Conservation (phyloP, 306 rosid genomes). For the Hippophae rhamnoides region DNA sequence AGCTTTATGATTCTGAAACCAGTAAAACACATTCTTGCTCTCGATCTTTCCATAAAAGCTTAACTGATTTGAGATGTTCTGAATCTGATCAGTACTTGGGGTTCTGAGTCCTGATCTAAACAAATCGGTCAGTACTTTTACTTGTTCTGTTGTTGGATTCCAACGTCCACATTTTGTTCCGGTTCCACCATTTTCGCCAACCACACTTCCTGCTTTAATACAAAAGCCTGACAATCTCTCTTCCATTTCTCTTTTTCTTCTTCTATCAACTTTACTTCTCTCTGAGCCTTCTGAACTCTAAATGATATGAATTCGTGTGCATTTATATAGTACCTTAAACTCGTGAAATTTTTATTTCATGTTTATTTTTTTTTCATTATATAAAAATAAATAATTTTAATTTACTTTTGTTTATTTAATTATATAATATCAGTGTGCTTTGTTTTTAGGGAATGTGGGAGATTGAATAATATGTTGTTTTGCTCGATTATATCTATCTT, state of each 20-base stretch:
- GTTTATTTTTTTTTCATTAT: not conserved
- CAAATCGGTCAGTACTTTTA: constrained; percentile 68
- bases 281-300: constrained; percentile 28
- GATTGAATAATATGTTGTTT: constrained; percentile 35
- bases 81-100: constrained; percentile 95
- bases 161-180: constrained; percentile 91
- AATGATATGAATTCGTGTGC: constrained; percentile 40
- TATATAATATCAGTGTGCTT: constrained; percentile 27
- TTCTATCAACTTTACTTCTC: not conserved
- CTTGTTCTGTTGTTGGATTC: constrained; percentile 91
- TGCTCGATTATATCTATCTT: constrained; percentile 21
- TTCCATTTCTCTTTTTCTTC: constrained; percentile 38
- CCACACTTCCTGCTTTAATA: constrained; percentile 26
- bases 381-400: too few relatives aligned
- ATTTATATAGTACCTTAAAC: constrained; percentile 18
- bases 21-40: constrained; percentile 95
- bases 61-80: constrained; percentile 70
- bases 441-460: constrained; percentile 52
- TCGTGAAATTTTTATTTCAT: not conserved
- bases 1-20: constrained; percentile 99
- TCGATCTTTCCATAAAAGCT: constrained; percentile 97
- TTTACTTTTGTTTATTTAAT: constrained; percentile 11
- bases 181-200: constrained; percentile 16
- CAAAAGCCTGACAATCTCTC: constrained; percentile 77
- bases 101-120: constrained; percentile 93